Evolutionary conservation across 768 basidiomycete genomes (phyloP).

Genomic region (Tylopilus rubrobrunneus): DNA sequence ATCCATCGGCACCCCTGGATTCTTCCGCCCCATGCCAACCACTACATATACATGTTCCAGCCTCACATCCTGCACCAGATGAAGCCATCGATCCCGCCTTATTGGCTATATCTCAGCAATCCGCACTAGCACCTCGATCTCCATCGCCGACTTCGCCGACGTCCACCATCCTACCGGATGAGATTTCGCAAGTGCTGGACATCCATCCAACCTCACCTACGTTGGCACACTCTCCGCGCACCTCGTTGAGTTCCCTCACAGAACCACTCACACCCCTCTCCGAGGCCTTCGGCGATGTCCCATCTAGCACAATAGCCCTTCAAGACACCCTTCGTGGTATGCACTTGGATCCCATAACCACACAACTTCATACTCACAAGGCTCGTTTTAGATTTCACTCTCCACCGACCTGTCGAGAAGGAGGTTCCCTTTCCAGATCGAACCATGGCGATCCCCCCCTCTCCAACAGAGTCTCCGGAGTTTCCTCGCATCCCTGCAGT

Average conservation of each 20-base stretch:
- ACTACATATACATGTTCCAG: background rate
- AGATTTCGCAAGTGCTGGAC: conserved; percentile 3
- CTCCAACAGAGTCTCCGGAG: background rate
- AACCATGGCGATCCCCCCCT: background rate
- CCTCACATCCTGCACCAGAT: conserved; percentile 10
- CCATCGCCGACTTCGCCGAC: background rate
- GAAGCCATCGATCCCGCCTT: conserved; percentile 32
- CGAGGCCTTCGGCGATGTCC: conserved; percentile 13
- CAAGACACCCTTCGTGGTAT: conserved; percentile 10
- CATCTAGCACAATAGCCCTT: background rate
- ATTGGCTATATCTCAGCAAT: conserved; percentile 27
- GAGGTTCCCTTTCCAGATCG: background rate
- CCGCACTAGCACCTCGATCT: background rate
- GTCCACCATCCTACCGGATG: background rate
- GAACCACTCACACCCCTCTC: conserved; percentile 25
- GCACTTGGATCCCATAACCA: background rate
- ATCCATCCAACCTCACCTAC: conserved; percentile 15
- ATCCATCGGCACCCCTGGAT: background rate
- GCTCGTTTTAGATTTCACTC: conserved; percentile 3
- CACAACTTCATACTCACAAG: conserved; percentile 1
- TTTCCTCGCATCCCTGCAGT: background rate
- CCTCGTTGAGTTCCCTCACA: conserved; percentile 30
- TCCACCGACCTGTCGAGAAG: conserved; percentile 2
- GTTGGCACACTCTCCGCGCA: conserved; percentile 27
- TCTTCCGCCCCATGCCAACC: background rate